Evolutionary conservation across 495 filamentous ascomycete genomes (phyloP).

Genomic region (Glonium stellatum): DNA sequence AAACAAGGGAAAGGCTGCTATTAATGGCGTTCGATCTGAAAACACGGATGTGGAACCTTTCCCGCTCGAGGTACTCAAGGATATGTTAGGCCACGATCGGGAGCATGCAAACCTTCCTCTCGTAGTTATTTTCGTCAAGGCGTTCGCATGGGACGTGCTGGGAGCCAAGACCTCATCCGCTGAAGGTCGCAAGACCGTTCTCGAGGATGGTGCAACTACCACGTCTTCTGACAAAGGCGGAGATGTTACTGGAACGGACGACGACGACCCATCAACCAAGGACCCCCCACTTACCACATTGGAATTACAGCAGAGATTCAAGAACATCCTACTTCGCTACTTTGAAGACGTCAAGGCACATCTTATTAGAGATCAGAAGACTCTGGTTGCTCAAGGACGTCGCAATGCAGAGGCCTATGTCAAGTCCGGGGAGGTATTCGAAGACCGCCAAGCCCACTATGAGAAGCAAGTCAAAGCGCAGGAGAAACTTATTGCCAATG

Average conservation of each 20-base stretch:
- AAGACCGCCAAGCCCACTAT: conserved; percentile 92
- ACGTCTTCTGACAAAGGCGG: conserved; percentile 44
- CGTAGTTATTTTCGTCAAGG: conserved; percentile 89
- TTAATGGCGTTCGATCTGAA: conserved; percentile 38
- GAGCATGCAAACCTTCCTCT: conserved; percentile 89
- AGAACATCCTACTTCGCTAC: conserved; percentile 79
- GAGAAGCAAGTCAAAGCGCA: conserved; percentile 87
- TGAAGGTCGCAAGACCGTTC: conserved; percentile 75
- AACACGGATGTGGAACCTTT: conserved; percentile 62
- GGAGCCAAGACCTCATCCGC: conserved; percentile 61
- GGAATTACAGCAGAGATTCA: conserved; percentile 80
- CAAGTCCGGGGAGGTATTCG: conserved; percentile 96
- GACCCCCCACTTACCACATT: conserved; percentile 67
- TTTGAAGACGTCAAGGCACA: conserved; percentile 90
- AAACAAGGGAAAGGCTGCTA: conserved; percentile 44
- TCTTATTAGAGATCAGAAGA: conserved; percentile 82
- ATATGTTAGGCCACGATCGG: conserved; percentile 84
- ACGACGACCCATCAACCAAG: conserved; percentile 39
- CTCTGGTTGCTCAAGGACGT: conserved; percentile 70
- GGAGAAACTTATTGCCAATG: conserved; percentile 84
- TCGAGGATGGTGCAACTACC: conserved; percentile 70
- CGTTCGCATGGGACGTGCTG: conserved; percentile 91
- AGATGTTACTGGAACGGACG: conserved; percentile 42
- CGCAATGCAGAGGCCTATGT: conserved; percentile 98
- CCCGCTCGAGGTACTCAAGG: conserved; percentile 91